Percentiles rank a stretch among this genome's conserved stretches.
Conservation (phyloP, 1,284 basidiomycete genomes). For the Cryptococcus sp. region DNA sequence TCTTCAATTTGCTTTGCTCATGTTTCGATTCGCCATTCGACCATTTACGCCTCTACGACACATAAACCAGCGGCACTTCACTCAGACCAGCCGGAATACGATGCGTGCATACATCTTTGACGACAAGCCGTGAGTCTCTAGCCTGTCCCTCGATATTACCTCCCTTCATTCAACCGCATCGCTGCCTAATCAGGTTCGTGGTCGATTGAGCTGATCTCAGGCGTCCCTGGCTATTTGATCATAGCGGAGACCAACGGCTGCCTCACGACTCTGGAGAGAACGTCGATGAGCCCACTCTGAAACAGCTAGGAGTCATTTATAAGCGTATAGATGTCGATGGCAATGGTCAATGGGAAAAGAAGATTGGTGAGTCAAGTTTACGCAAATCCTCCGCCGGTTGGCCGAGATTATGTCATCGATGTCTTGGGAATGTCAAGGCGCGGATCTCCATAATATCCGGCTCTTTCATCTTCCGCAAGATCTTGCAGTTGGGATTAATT, state of each 20-base stretch:
- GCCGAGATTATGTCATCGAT: background rate
- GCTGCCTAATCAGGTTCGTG: background rate
- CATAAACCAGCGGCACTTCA: too few species aligned
- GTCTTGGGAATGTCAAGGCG: background rate
- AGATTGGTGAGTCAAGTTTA: constrained; percentile 39
- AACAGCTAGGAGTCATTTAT: constrained; percentile 63
- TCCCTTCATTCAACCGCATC: background rate
- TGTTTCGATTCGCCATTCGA: too few species aligned
- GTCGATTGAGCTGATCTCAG: background rate
- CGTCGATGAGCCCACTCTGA: constrained; percentile 59
- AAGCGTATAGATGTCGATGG: constrained; percentile 64
- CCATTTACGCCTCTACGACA: too few species aligned
- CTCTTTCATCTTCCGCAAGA: too few species aligned
- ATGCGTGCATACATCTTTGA: constrained; percentile 85
- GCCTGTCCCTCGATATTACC: background rate
- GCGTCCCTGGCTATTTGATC: background rate
- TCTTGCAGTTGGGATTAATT: too few species aligned
- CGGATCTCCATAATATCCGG: too few species aligned
- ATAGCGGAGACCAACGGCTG: constrained; percentile 69
- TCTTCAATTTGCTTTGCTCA: too few species aligned
- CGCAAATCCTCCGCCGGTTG: background rate
- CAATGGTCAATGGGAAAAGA: constrained; percentile 56
- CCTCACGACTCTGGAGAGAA: constrained; percentile 67
- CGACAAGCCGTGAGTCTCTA: constrained; percentile 57
- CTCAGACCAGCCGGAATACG: background rate